Percentiles rank a stretch among this genome's conserved stretches.
phyloP scores from a whole-genome alignment of 2,329 filamentous ascomycete genomes.

The Colletotrichum spinosum region DNA sequence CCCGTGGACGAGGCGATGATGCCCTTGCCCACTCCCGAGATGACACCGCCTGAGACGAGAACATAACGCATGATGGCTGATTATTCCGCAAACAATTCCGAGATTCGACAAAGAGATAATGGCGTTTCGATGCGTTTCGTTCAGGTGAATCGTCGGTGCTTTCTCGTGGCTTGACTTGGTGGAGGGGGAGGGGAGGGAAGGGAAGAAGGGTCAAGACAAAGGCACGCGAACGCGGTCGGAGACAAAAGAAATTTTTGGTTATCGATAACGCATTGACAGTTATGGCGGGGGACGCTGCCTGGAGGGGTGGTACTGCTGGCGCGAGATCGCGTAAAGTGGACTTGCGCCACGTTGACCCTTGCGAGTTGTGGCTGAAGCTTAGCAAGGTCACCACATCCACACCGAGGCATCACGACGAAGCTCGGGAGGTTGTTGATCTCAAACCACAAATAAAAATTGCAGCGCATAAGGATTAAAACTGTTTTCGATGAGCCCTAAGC shows the following conservation, averaged over 20 bases:
- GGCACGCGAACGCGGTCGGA: constrained; percentile 36
- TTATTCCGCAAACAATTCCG: not conserved
- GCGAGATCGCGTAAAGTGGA: constrained; percentile 12
- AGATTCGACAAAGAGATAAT: not conserved
- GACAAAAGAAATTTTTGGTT: constrained; percentile 38
- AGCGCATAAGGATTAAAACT: no score
- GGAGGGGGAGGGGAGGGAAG: constrained; percentile 37
- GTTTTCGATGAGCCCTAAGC: no score
- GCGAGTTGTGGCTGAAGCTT: not conserved
- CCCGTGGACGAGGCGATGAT: constrained; percentile 76
- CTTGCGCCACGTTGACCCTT: not conserved
- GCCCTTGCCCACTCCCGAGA: constrained; percentile 71
- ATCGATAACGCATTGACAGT: constrained; percentile 34
- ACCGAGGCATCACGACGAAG: not conserved
- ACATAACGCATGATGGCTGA: constrained; percentile 43
- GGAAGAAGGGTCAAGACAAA: constrained; percentile 30
- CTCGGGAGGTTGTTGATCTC: no score
- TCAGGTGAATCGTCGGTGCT: constrained; percentile 9
- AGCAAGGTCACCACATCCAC: not conserved
- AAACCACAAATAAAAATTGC: no score
- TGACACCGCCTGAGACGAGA: constrained; percentile 57
- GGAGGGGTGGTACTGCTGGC: constrained; percentile 1
- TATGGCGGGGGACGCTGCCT: not conserved
- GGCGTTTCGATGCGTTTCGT: constrained; percentile 20
- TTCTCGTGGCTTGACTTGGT: constrained; percentile 31